Evolutionary conservation across 192 early-diverging fungal genomes (phyloP).

Genomic region (Coemansia asiatica): DNA sequence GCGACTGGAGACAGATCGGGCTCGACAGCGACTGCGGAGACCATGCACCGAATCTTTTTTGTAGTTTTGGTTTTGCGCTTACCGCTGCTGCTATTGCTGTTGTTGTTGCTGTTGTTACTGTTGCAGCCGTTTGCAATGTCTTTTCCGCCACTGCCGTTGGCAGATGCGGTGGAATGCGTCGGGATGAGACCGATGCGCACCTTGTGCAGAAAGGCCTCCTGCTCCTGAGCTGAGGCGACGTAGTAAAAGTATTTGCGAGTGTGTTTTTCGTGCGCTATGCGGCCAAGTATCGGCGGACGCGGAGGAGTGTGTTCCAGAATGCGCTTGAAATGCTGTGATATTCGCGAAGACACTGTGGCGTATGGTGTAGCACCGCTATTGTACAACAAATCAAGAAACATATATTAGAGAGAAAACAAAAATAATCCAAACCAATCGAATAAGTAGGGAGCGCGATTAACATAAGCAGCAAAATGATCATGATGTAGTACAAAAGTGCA

Average conservation of each 20-base stretch:
- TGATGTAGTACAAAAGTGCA: background rate
- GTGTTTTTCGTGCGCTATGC: conserved; percentile 67
- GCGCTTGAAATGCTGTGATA: conserved; percentile 87
- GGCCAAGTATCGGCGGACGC: conserved; percentile 68
- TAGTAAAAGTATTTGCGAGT: conserved; percentile 76
- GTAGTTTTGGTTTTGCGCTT: conserved; percentile 13
- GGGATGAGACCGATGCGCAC: conserved; percentile 43
- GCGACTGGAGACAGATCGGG: conserved; percentile 22
- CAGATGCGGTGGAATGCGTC: conserved; percentile 14
- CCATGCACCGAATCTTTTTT: conserved; percentile 51
- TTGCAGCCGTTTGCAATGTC: background rate
- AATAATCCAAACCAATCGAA: too few species aligned
- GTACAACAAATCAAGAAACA: background rate
- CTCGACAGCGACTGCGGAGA: conserved; percentile 47
- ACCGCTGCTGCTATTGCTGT: conserved; percentile 3
- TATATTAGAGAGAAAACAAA: background rate
- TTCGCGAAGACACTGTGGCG: conserved; percentile 85
- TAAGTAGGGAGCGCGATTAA: background rate
- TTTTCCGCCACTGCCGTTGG: conserved; percentile 9
- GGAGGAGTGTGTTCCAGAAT: conserved; percentile 74
- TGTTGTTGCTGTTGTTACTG: background rate
- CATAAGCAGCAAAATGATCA: background rate
- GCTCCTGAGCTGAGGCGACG: conserved; percentile 58
- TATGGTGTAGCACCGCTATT: conserved; percentile 77
- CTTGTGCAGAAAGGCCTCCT: conserved; percentile 47